Evolutionary conservation across 2,329 filamentous ascomycete species (phyloP).

Genomic region (Hirsutella minnesotensis): DNA sequence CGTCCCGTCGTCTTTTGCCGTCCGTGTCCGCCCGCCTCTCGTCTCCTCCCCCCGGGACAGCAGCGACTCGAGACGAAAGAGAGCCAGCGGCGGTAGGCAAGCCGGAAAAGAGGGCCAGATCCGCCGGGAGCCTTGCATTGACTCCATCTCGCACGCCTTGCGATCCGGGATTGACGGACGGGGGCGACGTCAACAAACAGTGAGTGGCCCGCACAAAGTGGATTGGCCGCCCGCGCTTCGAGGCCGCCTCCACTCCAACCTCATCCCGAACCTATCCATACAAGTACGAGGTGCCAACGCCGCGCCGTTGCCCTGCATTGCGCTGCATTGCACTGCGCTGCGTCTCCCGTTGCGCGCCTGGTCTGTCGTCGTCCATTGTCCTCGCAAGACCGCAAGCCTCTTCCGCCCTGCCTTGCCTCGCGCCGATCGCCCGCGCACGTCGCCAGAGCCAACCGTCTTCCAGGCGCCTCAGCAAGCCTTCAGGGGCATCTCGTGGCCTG

Average conservation of each 20-base stretch:
- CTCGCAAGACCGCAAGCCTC: neutral
- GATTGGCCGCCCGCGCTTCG: slow-evolving; percentile 1
- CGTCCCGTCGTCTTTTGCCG: too few species aligned
- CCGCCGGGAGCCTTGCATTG: slow-evolving; percentile 1
- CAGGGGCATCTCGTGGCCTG: slow-evolving; percentile 10
- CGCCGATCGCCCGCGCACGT: slow-evolving; percentile 4
- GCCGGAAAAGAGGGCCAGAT: neutral
- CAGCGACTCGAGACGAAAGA: too few species aligned
- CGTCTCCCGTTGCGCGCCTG: too few species aligned
- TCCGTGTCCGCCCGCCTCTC: too few species aligned
- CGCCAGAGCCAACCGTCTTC: slow-evolving; percentile 1
- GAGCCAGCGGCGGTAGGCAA: too few species aligned
- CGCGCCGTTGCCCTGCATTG: neutral
- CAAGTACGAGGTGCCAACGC: slow-evolving; percentile 1
- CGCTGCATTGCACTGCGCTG: neutral
- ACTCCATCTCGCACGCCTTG: neutral
- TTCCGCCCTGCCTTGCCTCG: neutral
- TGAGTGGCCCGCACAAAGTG: neutral
- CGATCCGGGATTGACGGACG: slow-evolving; percentile 5
- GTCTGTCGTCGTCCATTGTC: too few species aligned
- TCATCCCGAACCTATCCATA: neutral
- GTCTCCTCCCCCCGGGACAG: too few species aligned
- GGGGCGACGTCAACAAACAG: slow-evolving; percentile 8
- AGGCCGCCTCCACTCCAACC: neutral
- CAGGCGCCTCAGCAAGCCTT: slow-evolving; percentile 1